These are phyloP conservation scores for Elaeagnus macrophylla DNA, from an alignment of 306 rosid species.

Conservation along the genomic window DNA sequence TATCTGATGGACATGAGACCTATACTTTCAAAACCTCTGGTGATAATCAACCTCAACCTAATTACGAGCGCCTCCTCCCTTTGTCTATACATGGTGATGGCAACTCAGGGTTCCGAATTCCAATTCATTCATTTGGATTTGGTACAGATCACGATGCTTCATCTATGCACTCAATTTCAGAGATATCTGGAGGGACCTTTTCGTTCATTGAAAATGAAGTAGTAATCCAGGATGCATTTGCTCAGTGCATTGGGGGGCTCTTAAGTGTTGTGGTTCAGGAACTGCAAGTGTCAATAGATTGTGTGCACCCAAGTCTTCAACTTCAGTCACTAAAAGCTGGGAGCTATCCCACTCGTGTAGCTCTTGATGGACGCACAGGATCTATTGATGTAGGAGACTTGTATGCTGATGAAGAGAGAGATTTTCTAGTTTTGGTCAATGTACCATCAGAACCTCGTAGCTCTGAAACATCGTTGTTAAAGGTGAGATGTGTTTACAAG, in stretches of 20 bases:
- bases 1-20: conserved; percentile 95
- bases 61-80: conserved; percentile 79
- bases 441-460: conserved; percentile 49
- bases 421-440: conserved; percentile 67
- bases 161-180: conserved; percentile 90
- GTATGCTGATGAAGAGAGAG: conserved; percentile 96
- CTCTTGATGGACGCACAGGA: conserved; percentile 51
- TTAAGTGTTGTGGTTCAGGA: conserved; percentile 88
- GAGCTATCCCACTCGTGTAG: conserved; percentile 61
- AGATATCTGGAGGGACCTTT: conserved; percentile 90
- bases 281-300: conserved; percentile 67
- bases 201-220: conserved; percentile 92
- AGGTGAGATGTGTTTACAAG: conserved; percentile 64
- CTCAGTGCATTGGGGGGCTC: conserved; percentile 97
- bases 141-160: conserved; percentile 93
- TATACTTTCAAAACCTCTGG: conserved; percentile 64
- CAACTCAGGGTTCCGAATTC: conserved; percentile 71
- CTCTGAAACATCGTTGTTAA: conserved; percentile 56
- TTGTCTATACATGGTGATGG: conserved; percentile 47
- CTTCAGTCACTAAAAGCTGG: conserved; percentile 74
- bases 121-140: conserved; percentile 91
- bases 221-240: conserved; percentile 90
- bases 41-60: conserved; percentile 49
- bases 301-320: conserved; percentile 37
- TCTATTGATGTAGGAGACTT: conserved; percentile 73